Conservation (phyloP, 768 basidiomycete genomes). For the Termitomyces sp. region DNA sequence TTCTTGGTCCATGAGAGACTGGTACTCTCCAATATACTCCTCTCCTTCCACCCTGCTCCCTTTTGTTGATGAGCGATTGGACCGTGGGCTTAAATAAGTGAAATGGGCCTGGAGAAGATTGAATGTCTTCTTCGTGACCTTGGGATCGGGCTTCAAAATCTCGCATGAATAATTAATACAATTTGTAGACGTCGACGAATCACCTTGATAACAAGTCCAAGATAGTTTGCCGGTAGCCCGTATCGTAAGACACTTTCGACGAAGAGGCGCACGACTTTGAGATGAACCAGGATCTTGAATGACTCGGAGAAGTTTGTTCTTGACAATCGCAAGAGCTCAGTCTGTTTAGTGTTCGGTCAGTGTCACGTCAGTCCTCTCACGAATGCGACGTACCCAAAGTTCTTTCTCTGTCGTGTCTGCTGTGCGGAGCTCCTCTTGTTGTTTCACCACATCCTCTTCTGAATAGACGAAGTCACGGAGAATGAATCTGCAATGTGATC, state of each 20-base stretch:
- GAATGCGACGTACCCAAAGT: constrained; percentile 80
- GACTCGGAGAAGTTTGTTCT: constrained; percentile 97
- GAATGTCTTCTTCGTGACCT: constrained; percentile 78
- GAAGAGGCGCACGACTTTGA: constrained; percentile 89
- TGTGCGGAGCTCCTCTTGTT: constrained; percentile 76
- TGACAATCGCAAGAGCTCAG: constrained; percentile 85
- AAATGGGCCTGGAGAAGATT: constrained; percentile 73
- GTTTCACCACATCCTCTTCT: constrained; percentile 75
- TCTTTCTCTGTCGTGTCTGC: constrained; percentile 90
- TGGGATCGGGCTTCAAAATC: constrained; percentile 73
- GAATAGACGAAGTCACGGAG: constrained; percentile 93
- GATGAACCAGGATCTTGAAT: constrained; percentile 89
- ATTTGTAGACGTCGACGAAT: neutral
- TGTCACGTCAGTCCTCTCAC: neutral
- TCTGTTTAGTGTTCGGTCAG: constrained; percentile 44
- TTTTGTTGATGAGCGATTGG: constrained; percentile 44
- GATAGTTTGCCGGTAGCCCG: constrained; percentile 90
- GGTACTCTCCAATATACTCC: constrained; percentile 89
- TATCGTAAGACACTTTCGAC: constrained; percentile 95
- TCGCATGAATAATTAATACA: neutral
- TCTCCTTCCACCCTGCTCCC: constrained; percentile 45
- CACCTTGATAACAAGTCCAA: constrained; percentile 80
- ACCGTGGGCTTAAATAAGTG: constrained; percentile 74
- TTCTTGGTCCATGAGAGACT: constrained; percentile 91
- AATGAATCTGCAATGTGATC: constrained; percentile 64